phyloP scores from a whole-genome alignment of 495 filamentous ascomycete genomes.

The Aspergillus avenaceus region DNA sequence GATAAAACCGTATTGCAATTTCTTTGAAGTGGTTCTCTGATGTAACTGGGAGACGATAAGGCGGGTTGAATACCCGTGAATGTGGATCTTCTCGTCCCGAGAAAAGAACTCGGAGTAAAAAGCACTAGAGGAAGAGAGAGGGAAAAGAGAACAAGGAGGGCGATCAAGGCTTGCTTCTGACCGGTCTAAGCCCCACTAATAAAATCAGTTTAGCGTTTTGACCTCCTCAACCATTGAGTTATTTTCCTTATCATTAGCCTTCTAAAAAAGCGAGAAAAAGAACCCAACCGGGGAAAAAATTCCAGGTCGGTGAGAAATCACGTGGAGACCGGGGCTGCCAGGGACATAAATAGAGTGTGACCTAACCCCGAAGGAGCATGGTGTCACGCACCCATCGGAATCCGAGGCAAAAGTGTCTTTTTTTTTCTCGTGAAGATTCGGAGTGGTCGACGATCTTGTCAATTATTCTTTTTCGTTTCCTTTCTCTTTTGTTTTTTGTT shows the following conservation, averaged over 20 bases:
- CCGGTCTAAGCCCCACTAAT: neutral
- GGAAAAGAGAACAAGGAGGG: neutral
- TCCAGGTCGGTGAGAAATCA: constrained; percentile 6
- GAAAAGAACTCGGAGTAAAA: neutral
- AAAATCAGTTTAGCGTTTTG: neutral
- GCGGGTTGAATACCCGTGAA: constrained; percentile 13
- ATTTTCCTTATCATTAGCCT: neutral
- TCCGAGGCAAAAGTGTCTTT: neutral
- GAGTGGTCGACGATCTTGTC: neutral
- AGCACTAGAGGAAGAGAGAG: neutral
- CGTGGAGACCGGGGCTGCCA: neutral
- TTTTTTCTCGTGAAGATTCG: neutral
- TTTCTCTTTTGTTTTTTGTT: no score
- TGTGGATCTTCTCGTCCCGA: constrained; percentile 18
- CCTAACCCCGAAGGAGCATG: constrained; percentile 1
- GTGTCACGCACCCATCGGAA: constrained; percentile 1
- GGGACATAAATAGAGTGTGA: neutral
- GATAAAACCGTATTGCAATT: neutral
- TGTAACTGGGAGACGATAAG: constrained; percentile 10
- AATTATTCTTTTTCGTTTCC: no score
- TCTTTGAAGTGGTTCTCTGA: constrained; percentile 9
- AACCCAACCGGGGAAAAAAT: neutral
- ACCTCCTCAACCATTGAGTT: neutral
- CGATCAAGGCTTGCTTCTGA: neutral
- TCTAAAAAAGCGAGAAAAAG: neutral